Evolutionary conservation across 2,329 filamentous ascomycete species (phyloP), one percentile per base, ranked within the genome.

Genomic region (Tolypocladium cylindrosporum): DNA sequence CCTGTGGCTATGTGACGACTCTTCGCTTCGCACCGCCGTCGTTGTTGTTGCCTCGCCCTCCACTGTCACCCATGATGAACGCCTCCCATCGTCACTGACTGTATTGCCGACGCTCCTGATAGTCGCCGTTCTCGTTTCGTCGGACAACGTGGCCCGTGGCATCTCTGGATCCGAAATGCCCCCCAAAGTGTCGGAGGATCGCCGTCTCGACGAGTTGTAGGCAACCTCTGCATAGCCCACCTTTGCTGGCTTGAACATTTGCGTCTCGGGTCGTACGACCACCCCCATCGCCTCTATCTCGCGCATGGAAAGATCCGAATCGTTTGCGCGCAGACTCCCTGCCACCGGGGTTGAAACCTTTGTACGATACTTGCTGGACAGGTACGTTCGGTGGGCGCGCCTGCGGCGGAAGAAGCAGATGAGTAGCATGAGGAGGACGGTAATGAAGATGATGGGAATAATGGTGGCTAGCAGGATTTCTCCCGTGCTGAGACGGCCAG

Each of bases 401-500:
- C 68, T 67, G 13, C 69, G 71, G 31, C 73, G 65, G 45, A 72
- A 58, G 56, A 70, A 69, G 59, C 68, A 75, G 27, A 70, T 60
- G 7, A 74, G 60, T 3, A 74, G 59, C 61, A 72, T 63, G 21
- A 72, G 61, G 10, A 72, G 59, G 5, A 74, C 60, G 0, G 71
- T 61, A 13, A 75, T 57, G 24, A 71, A 64, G 1, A 78, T 61
- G 16, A 79, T 61, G 2, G 77, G 77, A 3, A 80, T 66, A 3
- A 80, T 70, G 3, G 76, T 73, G 1, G 75, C 77, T 16, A 79
- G 63, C 7, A 79, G 65, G 27, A 79, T 71, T 4, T 71, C 66
- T 27, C 65, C 65, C 3, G 66, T 74, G 27, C 62, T 68, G 8
- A 72, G 52, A 34, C 65, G 68, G 11, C 61, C 60, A n/a, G 57